Base-by-base conservation (phyloP, 2,329 filamentous ascomycete genomes). In the Fonsecaea erecta region DNA sequence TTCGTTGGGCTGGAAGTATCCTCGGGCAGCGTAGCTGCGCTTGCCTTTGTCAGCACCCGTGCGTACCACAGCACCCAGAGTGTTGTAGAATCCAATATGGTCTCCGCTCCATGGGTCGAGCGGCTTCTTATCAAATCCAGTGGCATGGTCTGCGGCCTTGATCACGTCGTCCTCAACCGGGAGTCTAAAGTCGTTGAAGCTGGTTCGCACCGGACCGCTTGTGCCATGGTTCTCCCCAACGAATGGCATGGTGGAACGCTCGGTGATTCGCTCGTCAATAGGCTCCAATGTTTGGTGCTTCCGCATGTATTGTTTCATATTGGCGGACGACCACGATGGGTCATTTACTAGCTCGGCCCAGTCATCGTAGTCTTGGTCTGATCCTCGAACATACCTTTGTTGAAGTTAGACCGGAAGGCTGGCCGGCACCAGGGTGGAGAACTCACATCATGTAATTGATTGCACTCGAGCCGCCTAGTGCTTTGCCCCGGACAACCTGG, bases 21-120 rank as follows among this genome's bases (percentile, higher is more conserved):
- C 78, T 26, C 73, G 75, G 2, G 77, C 77, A 1, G 80, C 74
- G 65, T 81, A 83, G 30, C 77, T 80, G 35, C 82, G 67, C 60
- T 66, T 71, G 34, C 64, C 73, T 56, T 65, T 71, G 67, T 64
- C 56, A 12, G 63, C 59, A 3, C 56, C 72, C 66, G 66, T 74
- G 14, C 70, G 64, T 28, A 28, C 55, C 18, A 71, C 62, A 4
- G 69, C 3, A 11, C 69, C 70, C 8, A 71, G 62, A 8, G 67
- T 68, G 30, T 66, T 68, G 57, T 63, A 71, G 66, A 71, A 71
- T 5, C 69, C 69, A 11, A 70, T 69, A 28, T 71, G 69, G 51
- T 71, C 68, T 37, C 69, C 69, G 28, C 63, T 66, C 69, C 69
- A 71, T 21, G 69, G 65, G 24, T 71, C 69, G 14, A 60, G 53